Evolutionary conservation across 768 basidiomycete genomes (phyloP), one percentile per base, ranked within the genome.

Genomic region (Boletus pseudo-olivaceus): DNA sequence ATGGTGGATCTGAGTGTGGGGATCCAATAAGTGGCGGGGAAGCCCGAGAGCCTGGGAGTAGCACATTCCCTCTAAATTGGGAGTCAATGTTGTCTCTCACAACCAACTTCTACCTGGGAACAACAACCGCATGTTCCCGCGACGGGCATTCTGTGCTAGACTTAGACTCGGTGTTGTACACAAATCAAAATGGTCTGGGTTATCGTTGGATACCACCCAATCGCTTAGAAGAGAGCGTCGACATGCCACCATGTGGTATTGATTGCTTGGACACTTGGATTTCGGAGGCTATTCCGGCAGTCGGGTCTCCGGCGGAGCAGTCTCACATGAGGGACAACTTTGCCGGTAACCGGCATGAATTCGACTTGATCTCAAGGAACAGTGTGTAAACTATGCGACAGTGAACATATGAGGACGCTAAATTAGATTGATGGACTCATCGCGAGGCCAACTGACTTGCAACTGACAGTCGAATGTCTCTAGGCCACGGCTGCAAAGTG

Each of bases 21-120:
- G 4, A 23, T 23, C 23, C 23, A 23, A 23, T 23, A 23, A 23
- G 23, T 23, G 4, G 23, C 23, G 23, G 23, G 23, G 23, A 23
- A 23, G 23, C 23, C 39, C 20, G 34, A 40, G 17, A 7, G 11
- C 7, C 32, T 46, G 46, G 17, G 41, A 35, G 14, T 9, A 7
- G 29, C 14, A 14, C 48, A 53, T n/a, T 19, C 42, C 40, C 42
- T 20, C 17, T 44, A 45, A 29, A 51, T 41, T 5, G 14, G 48
- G 30, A 38, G 15, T 35, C n/a, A 17, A 46, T 10, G 29, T 35
- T 10, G 34, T 39, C 58, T 42, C 49, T 26, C 56, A 49, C 39
- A 40, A 54, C 26, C 23, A 2, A 15, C 30, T 40, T 42, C 40
- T 32, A n/a, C 43, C 43, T 62, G 59, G 33, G 50, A 54, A 52